Evolutionary conservation across 345 rosid species (phyloP).

Genomic region (Lagerstroemia speciosa): DNA sequence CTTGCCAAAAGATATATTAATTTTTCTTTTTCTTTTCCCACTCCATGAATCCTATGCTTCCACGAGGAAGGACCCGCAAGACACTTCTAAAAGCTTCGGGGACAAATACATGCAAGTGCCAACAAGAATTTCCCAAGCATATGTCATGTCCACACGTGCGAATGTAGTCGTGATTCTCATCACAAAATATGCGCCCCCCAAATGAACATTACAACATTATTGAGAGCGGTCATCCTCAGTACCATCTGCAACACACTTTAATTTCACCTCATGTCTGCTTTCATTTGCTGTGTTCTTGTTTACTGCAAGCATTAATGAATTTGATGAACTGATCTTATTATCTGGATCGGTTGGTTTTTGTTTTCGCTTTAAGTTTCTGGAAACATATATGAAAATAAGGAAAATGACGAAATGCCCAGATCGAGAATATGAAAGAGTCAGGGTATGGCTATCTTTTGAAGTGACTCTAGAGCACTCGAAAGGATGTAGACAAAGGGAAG

Average conservation of each 20-base stretch:
- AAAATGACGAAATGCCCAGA: neutral
- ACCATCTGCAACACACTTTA: too few species aligned
- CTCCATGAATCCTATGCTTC: constrained; percentile 47
- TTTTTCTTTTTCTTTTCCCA: neutral
- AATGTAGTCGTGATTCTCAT: constrained; percentile 2
- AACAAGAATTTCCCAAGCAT: neutral
- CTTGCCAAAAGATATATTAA: constrained; percentile 19
- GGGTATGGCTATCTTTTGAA: neutral
- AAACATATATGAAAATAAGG: neutral
- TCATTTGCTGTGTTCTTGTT: too few species aligned
- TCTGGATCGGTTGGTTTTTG: neutral
- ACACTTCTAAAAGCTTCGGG: constrained; percentile 25
- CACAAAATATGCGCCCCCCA: neutral
- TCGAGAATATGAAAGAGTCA: neutral
- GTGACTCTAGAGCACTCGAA: neutral
- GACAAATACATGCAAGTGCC: constrained; percentile 5
- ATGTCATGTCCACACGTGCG: constrained; percentile 11
- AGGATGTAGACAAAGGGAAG: constrained; percentile 17
- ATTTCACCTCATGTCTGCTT: too few species aligned
- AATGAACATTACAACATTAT: neutral
- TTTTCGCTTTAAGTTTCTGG: neutral
- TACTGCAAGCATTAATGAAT: neutral
- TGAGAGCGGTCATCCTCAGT: too few species aligned
- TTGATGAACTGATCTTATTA: neutral
- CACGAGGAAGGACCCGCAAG: constrained; percentile 23